These are phyloP conservation scores for Pichia sp. DNA, from an alignment of 1,139 yeast species.

Conservation along the genomic window DNA sequence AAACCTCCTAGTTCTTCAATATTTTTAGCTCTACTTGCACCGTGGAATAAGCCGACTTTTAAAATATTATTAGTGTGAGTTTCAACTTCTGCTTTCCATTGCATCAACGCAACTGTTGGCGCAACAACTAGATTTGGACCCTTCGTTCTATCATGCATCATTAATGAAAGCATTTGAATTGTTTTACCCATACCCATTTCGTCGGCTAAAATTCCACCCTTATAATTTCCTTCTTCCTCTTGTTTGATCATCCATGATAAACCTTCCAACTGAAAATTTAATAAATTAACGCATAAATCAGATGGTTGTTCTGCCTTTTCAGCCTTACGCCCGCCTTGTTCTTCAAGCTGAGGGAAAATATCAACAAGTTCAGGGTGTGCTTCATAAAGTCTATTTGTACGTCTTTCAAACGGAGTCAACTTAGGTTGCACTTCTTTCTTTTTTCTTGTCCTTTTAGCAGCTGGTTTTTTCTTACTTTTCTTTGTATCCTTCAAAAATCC, in stretches of 20 bases:
- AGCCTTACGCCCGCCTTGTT: conserved; percentile 43
- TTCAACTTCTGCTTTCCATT: conserved; percentile 91
- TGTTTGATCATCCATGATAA: conserved; percentile 81
- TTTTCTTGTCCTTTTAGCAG: conserved; percentile 17
- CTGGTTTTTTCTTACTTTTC: conserved; percentile 16
- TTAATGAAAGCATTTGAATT: conserved; percentile 84
- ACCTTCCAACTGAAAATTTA: conserved; percentile 94
- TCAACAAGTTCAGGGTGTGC: conserved; percentile 72
- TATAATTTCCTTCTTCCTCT: conserved; percentile 73
- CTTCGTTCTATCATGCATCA: conserved; percentile 60
- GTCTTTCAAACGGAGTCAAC: conserved; percentile 59
- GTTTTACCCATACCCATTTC: conserved; percentile 99
- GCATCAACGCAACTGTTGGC: conserved; percentile 96
- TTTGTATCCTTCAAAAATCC: conserved; percentile 15
- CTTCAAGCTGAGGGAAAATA: conserved; percentile 61
- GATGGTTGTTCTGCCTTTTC: conserved; percentile 70
- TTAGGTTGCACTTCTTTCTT: conserved; percentile 43
- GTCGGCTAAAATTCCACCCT: conserved; percentile 95
- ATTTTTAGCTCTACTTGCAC: conserved; percentile 63
- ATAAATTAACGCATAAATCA: conserved; percentile 63
- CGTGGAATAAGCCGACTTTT: conserved; percentile 72
- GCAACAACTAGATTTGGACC: conserved; percentile 87
- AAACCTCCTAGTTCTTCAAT: conserved; percentile 51
- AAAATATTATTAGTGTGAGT: conserved; percentile 69
- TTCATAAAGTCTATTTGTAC: conserved; percentile 58